phyloP scores from a whole-genome alignment of 75 land plant genomes.

The Sequoiadendron giganteum region DNA sequence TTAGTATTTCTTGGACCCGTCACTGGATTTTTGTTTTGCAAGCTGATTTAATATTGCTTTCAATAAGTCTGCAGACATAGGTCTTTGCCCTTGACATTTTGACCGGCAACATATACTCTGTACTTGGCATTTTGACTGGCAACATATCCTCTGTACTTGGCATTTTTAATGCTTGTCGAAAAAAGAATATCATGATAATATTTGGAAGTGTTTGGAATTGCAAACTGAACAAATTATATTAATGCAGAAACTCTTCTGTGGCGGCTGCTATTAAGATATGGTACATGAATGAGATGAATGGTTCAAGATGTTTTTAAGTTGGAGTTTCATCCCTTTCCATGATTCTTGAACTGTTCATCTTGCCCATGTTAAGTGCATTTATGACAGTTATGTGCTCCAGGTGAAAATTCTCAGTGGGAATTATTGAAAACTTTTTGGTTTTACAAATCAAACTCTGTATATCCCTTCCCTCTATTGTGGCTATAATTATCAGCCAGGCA shows the following conservation, averaged over 20 bases:
- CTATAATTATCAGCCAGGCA: neutral
- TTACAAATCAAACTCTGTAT: too few relatives aligned
- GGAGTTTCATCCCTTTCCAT: too few relatives aligned
- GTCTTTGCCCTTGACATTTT: neutral
- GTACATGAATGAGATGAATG: neutral
- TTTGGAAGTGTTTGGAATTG: neutral
- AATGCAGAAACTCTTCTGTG: too few relatives aligned
- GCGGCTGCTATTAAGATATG: neutral
- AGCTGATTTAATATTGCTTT: neutral
- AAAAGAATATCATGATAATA: too few relatives aligned
- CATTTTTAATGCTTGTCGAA: neutral
- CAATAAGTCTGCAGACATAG: neutral
- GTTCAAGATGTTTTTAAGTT: neutral
- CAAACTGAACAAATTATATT: neutral
- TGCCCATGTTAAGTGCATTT: neutral
- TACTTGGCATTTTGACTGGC: neutral
- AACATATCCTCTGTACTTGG: neutral
- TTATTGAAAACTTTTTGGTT: neutral
- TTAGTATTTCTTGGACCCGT: too few relatives aligned
- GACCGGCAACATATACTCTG: neutral
- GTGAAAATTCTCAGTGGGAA: neutral
- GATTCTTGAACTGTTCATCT: neutral
- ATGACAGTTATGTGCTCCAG: neutral
- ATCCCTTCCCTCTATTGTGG: neutral
- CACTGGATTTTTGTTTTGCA: neutral